These are phyloP conservation scores for Ophiosphaerella narmari DNA, from an alignment of 2,329 filamentous ascomycete genomes.

Conservation along the genomic window DNA sequence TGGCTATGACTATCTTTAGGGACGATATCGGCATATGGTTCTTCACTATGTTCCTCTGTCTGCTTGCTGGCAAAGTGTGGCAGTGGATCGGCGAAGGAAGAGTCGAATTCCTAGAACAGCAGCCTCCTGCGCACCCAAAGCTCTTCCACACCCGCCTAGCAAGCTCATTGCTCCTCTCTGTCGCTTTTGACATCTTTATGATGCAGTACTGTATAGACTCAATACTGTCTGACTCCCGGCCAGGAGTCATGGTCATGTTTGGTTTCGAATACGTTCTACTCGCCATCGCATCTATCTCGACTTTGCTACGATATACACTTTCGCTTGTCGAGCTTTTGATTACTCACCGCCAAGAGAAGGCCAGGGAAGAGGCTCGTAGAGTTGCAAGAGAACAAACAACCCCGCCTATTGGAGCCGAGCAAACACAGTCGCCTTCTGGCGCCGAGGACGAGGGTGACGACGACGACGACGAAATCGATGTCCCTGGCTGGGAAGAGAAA, in stretches of 20 bases:
- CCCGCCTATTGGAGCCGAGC: constrained; percentile 52
- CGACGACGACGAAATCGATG: constrained; percentile 92
- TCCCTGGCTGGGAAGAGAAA: constrained; percentile 95
- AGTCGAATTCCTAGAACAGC: constrained; percentile 92
- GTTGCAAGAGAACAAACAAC: constrained; percentile 69
- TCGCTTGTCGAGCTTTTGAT: constrained; percentile 78
- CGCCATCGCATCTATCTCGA: constrained; percentile 78
- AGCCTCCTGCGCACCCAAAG: constrained; percentile 84
- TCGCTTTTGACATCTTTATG: constrained; percentile 79
- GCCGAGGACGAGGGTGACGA: constrained; percentile 83
- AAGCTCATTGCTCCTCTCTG: constrained; percentile 76
- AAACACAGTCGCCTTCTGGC: constrained; percentile 38
- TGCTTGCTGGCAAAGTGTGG: constrained; percentile 96
- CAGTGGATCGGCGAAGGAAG: constrained; percentile 96
- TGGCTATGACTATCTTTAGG: constrained; percentile 98
- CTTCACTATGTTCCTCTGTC: constrained; percentile 90
- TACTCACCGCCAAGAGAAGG: constrained; percentile 72
- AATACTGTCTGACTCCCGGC: constrained; percentile 84
- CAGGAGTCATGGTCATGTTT: constrained; percentile 99
- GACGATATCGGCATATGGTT: constrained; percentile 96
- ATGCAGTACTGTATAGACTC: constrained; percentile 80
- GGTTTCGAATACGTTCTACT: constrained; percentile 95
- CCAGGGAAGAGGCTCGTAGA: constrained; percentile 55
- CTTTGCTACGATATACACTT: constrained; percentile 75
- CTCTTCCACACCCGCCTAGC: constrained; percentile 85